Base-by-base conservation (phyloP, 768 basidiomycete genomes). In the Boletus huronensis region DNA sequence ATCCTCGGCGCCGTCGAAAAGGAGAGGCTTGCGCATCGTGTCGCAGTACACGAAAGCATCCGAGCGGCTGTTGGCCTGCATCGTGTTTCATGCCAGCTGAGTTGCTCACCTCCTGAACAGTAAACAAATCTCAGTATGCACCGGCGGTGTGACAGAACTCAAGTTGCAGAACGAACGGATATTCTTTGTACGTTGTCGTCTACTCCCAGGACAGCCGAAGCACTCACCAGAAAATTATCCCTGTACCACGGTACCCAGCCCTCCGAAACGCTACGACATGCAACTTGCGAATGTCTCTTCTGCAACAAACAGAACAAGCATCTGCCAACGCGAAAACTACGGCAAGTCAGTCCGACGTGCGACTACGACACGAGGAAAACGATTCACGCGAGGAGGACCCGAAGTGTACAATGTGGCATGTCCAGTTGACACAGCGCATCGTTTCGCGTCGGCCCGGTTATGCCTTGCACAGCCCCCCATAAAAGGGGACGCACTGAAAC, bases 231-330 rank as follows among this genome's bases (percentile, higher is more conserved):
- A n/a, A 9, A 36, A n/a, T 38, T 11, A 19, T 40, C 3, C 19
- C 7, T 40, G n/a, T n/a, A 38, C 5, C 36, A 38, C n/a, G 10
- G 8, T 36, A 36, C 36, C 19, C 11, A 39, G 19, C 38, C 11
- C 2, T 19, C 38, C 38, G 10, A 11, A 39, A 13, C 38, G 19
- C 82, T 5, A 58, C 63, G 74, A 91, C 90, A 71, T 92, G 82
- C 64, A 93, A 78, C 58, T 85, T 78, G 76, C 89, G 87, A 62
- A 93, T 90, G 67, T 88, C 88, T 88, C 48, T 77, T 67, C 83
- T 86, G 74, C 57, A 53, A 39, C 46, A 35, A 56, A 50, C 42
- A 41, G 26, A 26, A 58, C 38, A 41, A 16, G n/a, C 14, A 5
- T 39, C 11, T 19, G 8, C 19, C 19, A 21, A 21, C 21, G 19